Evolutionary conservation across 78 protist genomes (phyloP), one percentile per base, ranked within the genome.

Genomic region (Cavenderia fasciculata): DNA sequence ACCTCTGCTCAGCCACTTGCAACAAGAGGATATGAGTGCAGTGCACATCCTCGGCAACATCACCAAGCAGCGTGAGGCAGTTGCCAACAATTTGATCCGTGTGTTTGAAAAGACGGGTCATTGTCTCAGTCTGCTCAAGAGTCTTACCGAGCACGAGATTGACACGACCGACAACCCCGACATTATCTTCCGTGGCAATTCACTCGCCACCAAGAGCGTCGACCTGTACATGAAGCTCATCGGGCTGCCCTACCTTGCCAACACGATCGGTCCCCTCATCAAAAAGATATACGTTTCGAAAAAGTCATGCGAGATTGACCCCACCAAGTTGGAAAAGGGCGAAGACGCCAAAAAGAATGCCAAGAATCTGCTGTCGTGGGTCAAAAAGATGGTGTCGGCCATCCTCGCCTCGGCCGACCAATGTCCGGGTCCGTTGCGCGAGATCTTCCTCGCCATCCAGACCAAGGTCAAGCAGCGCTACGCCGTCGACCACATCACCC

Each of bases 181-280:
- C 11, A 90, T 94, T 27, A 66, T 94, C 5, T 94, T 94, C 79
- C 70, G 96, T 18, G 95, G 95, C 2, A 94, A 94, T 68, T 75
- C 93, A n/a, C 51, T 94, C 0, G 96, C 96, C 18, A 86, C 96
- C 57, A 94, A 94, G 59, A 51, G 74, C 18, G 54, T 87, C 4
- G 93, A 93, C 38, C 82, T 74, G 36, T 88, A 75, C 49, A 87
- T 88, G 94, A 87, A 87, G 74, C 70, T 88, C 5, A 46, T 89
- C 25, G 96, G 94, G 16, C 61, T 78, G 16, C 63, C 69, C 33
- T 87, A 75, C 8, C 69, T 87, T 11, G 23, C 70, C 16, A 27
- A 27, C 16, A 87, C 93, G 34, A 52, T 87, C 54, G 93, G 93
- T 51, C 73, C 69, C 23, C n/a, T 54, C 2, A 70, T 87, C 23